Evolutionary conservation across 2,329 filamentous ascomycete species (phyloP).

Genomic region (Fusarium compactum): DNA sequence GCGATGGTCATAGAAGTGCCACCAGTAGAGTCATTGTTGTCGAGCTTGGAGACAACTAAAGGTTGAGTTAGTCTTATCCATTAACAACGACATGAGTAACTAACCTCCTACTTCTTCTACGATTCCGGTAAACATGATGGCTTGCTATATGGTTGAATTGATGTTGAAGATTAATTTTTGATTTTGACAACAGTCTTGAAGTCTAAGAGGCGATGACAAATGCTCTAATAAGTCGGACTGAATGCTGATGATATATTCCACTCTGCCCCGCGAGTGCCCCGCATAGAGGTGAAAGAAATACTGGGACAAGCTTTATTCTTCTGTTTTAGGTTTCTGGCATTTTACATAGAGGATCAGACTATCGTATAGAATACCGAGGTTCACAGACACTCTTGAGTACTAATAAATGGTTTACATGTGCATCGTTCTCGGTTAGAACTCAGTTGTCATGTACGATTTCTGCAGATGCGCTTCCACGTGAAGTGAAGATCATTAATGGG

Average conservation of each 20-base stretch:
- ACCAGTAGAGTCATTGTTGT: conserved; percentile 82
- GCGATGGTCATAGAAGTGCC: conserved; percentile 92
- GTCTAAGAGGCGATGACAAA: conserved; percentile 42
- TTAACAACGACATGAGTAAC: conserved; percentile 49
- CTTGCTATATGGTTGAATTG: neutral
- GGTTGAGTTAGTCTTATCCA: conserved; percentile 46
- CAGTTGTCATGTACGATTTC: neutral
- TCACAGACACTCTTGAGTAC: neutral
- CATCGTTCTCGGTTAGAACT: neutral
- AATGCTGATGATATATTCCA: conserved; percentile 27
- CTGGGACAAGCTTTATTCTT: neutral
- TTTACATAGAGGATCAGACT: neutral
- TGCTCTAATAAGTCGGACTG: conserved; percentile 28
- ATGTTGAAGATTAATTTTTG: neutral
- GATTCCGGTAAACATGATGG: conserved; percentile 91
- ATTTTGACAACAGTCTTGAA: neutral
- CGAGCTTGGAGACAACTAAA: conserved; percentile 85
- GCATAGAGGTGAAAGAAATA: conserved; percentile 38
- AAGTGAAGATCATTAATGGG: neutral
- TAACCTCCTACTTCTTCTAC: conserved; percentile 93
- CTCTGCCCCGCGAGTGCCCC: conserved; percentile 43
- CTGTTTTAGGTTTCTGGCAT: neutral
- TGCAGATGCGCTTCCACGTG: neutral
- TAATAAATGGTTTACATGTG: neutral
- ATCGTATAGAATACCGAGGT: neutral